Evolutionary conservation across 2,329 filamentous ascomycete genomes (phyloP).

Genomic region (Fusarium pininemorale): DNA sequence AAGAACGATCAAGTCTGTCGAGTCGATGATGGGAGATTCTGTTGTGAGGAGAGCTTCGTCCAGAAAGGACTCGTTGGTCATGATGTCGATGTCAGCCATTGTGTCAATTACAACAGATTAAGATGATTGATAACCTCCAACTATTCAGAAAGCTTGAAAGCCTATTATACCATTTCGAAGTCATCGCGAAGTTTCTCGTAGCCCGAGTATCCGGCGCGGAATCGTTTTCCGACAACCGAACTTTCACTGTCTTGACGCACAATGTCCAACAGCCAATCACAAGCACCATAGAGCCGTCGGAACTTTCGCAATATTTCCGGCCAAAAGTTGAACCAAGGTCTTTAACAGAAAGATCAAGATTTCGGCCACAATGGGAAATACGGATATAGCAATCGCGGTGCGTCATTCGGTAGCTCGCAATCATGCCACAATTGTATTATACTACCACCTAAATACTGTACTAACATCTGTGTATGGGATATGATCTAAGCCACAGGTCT

Average conservation of each 20-base stretch:
- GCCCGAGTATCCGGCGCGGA: neutral
- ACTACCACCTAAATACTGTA: too few species aligned
- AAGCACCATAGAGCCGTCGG: accelerated
- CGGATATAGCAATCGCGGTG: neutral
- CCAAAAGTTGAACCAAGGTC: neutral
- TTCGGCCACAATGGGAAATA: neutral
- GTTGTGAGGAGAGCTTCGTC: neutral
- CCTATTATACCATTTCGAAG: neutral
- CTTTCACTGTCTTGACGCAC: neutral
- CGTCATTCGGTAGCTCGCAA: neutral
- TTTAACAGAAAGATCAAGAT: neutral
- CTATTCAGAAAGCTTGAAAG: too few species aligned
- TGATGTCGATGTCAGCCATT: neutral
- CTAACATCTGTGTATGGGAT: neutral
- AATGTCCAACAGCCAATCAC: neutral
- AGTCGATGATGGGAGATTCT: neutral
- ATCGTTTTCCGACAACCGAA: neutral
- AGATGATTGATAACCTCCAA: neutral
- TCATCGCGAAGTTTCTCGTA: neutral
- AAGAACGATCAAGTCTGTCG: neutral
- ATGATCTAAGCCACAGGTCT: neutral
- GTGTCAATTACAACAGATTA: accelerated
- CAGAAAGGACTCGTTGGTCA: neutral
- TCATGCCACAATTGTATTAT: neutral
- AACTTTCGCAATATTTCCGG: neutral